A percentile compares a stretch with the other conserved stretches of the same genome.
Conservation (phyloP, 1,284 basidiomycete species). For the Xerocomus minutiporus region DNA sequence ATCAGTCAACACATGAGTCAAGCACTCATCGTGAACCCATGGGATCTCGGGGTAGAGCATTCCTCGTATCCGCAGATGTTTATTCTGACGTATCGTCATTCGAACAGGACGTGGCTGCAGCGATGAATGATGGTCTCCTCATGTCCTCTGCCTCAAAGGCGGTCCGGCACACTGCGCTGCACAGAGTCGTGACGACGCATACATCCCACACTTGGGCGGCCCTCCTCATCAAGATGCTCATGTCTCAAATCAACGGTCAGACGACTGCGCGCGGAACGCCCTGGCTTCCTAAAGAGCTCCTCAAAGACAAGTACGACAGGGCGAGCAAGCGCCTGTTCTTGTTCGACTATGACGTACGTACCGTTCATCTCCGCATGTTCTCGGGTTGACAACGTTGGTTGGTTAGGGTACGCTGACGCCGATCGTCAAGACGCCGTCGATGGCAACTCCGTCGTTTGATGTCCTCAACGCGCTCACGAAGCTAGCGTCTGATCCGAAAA, state of each 20-base stretch:
- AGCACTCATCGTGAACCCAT: conserved; percentile 82
- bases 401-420: conserved; percentile 88
- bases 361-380: neutral
- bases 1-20: conserved; percentile 85
- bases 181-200: conserved; percentile 88
- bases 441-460: conserved; percentile 77
- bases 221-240: conserved; percentile 83
- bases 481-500: conserved; percentile 77
- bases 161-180: conserved; percentile 70
- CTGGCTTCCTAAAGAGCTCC: conserved; percentile 63
- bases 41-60: conserved; percentile 70
- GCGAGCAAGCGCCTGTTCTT: conserved; percentile 87
- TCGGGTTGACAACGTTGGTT: neutral
- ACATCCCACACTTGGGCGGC: conserved; percentile 96
- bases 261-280: conserved; percentile 87
- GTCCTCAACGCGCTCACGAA: conserved; percentile 73
- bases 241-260: conserved; percentile 77
- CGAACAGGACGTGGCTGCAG: conserved; percentile 81
- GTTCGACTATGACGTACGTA: conserved; percentile 91
- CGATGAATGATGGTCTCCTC: conserved; percentile 84
- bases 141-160: conserved; percentile 81
- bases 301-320: conserved; percentile 63
- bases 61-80: neutral
- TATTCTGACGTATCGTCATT: neutral
- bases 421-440: conserved; percentile 91